Conservation (phyloP, 2,329 filamentous ascomycete genomes). For the Magnaporthiopsis incrustans region DNA sequence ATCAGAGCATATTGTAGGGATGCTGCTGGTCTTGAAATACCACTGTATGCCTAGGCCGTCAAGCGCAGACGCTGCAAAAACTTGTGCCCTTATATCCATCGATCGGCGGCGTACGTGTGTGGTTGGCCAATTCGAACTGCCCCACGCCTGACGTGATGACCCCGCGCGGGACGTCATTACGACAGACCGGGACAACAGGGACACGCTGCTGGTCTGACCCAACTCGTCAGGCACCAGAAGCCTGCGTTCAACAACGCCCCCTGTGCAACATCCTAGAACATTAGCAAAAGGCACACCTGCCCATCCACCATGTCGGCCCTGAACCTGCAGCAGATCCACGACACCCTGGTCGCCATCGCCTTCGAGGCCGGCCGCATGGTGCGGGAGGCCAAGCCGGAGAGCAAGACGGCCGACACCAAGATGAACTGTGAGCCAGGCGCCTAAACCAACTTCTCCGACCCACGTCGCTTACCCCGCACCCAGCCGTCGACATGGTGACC, state of each 20-base stretch:
- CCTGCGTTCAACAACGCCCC: not conserved
- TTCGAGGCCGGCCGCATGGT: slow-evolving; percentile 60
- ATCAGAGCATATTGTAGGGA: too few relatives aligned
- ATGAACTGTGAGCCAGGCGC: slow-evolving; percentile 46
- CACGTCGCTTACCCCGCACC: not conserved
- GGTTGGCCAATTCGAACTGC: too few relatives aligned
- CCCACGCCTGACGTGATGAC: not conserved
- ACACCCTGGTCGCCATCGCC: slow-evolving; percentile 51
- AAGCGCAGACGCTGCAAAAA: not conserved
- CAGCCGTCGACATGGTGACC: slow-evolving; percentile 61
- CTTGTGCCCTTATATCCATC: not conserved
- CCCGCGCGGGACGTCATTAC: too few relatives aligned
- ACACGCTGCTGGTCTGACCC: not conserved
- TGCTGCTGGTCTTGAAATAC: too few relatives aligned
- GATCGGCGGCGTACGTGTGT: not conserved
- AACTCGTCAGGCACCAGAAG: not conserved
- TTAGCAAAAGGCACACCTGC: not conserved
- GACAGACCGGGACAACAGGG: too few relatives aligned
- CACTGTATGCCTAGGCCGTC: too few relatives aligned
- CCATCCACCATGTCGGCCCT: slow-evolving; percentile 40
- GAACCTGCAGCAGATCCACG: slow-evolving; percentile 53
- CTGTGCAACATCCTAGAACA: not conserved
- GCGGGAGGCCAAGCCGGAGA: slow-evolving; percentile 49
- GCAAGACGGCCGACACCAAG: slow-evolving; percentile 51
- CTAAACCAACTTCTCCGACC: not conserved